These are phyloP conservation scores for Oryza glaberrima DNA, from an alignment of 176 grass and related monocot genomes.

Conservation along the genomic window DNA sequence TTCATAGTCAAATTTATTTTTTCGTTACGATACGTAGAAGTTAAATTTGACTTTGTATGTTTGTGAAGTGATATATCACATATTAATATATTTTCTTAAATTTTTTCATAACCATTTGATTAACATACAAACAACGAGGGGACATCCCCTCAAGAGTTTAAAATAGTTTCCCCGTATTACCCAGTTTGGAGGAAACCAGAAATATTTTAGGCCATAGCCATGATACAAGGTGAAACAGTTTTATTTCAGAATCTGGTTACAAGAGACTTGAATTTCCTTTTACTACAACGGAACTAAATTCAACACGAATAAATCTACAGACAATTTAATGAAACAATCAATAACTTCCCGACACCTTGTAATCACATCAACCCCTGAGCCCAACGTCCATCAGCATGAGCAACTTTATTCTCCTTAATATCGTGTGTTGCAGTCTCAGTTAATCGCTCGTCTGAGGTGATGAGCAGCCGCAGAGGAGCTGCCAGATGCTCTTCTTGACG, in stretches of 20 bases:
- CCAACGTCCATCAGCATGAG: background rate
- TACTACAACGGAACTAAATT: background rate
- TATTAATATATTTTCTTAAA: too few relatives aligned
- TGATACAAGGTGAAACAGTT: background rate
- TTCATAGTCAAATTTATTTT: too few relatives aligned
- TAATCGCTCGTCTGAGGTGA: slow-evolving; percentile 19
- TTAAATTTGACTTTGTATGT: too few relatives aligned
- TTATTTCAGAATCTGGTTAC: slow-evolving; percentile 15
- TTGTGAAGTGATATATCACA: too few relatives aligned
- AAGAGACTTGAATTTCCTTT: background rate
- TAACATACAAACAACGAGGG: too few relatives aligned
- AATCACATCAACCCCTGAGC: background rate
- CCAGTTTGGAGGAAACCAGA: too few relatives aligned
- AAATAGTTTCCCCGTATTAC: too few relatives aligned
- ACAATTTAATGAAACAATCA: slow-evolving; percentile 29
- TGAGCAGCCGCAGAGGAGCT: slow-evolving; percentile 34
- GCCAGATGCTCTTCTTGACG: slow-evolving; percentile 61
- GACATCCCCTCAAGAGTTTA: too few relatives aligned
- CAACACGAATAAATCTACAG: background rate
- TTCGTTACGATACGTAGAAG: too few relatives aligned
- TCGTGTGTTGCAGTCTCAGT: background rate
- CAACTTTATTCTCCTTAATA: background rate
- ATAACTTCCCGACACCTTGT: background rate
- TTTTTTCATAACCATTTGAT: too few relatives aligned
- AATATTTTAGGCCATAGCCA: background rate